Base-by-base conservation (phyloP, 2,329 filamentous ascomycete species). In the Cercospora janseana region DNA sequence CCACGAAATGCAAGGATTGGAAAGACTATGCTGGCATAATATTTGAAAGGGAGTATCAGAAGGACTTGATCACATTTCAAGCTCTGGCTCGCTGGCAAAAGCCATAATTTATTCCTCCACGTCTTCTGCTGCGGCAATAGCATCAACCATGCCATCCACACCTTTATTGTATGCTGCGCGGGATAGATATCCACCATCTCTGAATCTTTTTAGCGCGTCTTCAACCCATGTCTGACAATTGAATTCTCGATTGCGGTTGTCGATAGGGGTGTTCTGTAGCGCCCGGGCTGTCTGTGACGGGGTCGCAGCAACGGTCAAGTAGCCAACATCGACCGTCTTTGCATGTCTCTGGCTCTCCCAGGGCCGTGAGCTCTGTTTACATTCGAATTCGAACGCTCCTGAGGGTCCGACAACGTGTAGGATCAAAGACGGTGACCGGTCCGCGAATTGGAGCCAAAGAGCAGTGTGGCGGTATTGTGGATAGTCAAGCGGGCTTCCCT, bases 101-200 rank as follows among this genome's bases (percentile, higher is more conserved):
- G 46, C 29, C 41, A 4, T 31, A 18, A 29, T 5, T 28, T 50
- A n/a, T n/a, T n/a, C n/a, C n/a, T n/a, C n/a, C n/a, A n/a, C n/a
- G n/a, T n/a, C n/a, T n/a, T n/a, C n/a, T n/a, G n/a, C n/a, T n/a
- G n/a, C n/a, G n/a, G n/a, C n/a, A n/a, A n/a, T 49, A 4, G 46
- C 46, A 31, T 54, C 50, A 9, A 54, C 46, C 50, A 53, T 56
- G n/a, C 51, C 46, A 24, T 53, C 53, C 27, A 55, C 10, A 3
- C 53, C 53, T 20, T 31, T 42, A 12, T 26, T 42, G 10, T 55
- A 55, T 13, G 27, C 29, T 8, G 46, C 37, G 5, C 4, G 12
- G n/a, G 38, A 24, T 35, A 55, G 31, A 0, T 42, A 3, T 7
- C 34, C 40, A 9, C 4, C 2, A 6, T 44, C 20, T 26, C 18